Percentiles rank a stretch among this genome's conserved stretches.
phyloP scores from a whole-genome alignment of 2,329 filamentous ascomycete species.

The Corynespora cassiicola region DNA sequence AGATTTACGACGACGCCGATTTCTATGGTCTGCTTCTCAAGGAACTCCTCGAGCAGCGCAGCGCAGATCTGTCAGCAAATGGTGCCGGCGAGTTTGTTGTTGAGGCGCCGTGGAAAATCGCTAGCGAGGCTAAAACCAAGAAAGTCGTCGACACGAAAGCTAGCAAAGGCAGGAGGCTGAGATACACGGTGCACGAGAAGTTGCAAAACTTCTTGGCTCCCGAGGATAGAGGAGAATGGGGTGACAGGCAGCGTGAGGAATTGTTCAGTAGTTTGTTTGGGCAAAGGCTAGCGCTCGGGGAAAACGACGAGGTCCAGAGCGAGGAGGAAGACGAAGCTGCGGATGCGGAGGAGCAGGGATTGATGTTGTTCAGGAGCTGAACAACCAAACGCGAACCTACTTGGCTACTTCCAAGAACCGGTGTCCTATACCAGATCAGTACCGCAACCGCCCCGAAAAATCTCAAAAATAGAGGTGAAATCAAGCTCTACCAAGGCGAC shows the following conservation, averaged over 20 bases:
- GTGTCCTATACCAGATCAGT: too few relatives aligned
- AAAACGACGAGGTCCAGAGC: constrained; percentile 47
- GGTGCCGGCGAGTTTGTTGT: constrained; percentile 56
- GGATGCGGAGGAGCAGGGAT: constrained; percentile 43
- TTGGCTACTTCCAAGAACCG: too few relatives aligned
- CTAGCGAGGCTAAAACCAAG: constrained; percentile 81
- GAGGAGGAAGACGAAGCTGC: constrained; percentile 43
- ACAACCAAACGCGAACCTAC: too few relatives aligned
- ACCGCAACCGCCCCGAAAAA: too few relatives aligned
- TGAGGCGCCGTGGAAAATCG: constrained; percentile 64
- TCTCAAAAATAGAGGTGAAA: too few relatives aligned
- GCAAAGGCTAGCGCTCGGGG: constrained; percentile 50
- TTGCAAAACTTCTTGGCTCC: constrained; percentile 97
- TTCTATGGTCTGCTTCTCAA: constrained; percentile 95
- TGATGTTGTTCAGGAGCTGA: constrained; percentile 48
- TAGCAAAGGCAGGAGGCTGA: constrained; percentile 91
- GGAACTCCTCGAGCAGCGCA: constrained; percentile 89
- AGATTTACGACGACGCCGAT: constrained; percentile 89
- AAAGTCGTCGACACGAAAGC: constrained; percentile 91
- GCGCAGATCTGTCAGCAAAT: constrained; percentile 62
- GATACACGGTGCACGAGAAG: constrained; percentile 96
- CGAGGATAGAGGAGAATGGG: constrained; percentile 82
- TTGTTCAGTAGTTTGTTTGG: constrained; percentile 60
- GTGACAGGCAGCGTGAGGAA: constrained; percentile 76
- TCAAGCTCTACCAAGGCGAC: too few relatives aligned